Evolutionary conservation across 306 rosid species (phyloP), one percentile per base, ranked within the genome.

Genomic region (Abrus pulchellus): DNA sequence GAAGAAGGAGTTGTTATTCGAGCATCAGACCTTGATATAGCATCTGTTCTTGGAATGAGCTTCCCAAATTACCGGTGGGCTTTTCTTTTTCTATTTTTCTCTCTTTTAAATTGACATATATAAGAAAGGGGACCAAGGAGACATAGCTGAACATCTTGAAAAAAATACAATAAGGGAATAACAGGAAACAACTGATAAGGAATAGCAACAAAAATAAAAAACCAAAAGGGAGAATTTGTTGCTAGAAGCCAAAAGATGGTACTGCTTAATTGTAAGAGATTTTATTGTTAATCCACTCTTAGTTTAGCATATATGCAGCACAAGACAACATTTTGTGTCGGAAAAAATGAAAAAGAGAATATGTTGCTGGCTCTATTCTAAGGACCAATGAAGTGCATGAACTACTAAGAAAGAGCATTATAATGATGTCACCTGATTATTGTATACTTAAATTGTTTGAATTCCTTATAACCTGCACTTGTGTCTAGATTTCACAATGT

Each of bases 1-100:
- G 98, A 92, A 4, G 99, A 93, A 67, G 93, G 89, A 79, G 68
- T 96, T 66, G 96, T 90, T 68, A 84, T 92, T 57, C 94, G 97
- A 72, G 91, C 98, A 45, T 84, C 99, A 20, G 99, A 96, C 90
- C 97, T 96, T 41, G 93, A 96, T 86, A 80, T 93, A 64, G 93
- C 99, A 71, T 86, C 94, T 85, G 90, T 96, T 89, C 93, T 96
- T 50, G 99, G 98, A 83, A 96, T 96, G 99, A 93, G 99, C 86
- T 96, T 96, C 87, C 99, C 99, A 9, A 74, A 89, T 78, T 87
- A 87, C 71, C 88, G 97, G 99, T 93, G 52, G 36, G 91, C 34
- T 20, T 71, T 14, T 47, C 48, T 71, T 66, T 14, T 53, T 54
- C 8, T 32, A 36, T 4, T 20, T 30, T 65, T 30, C 44, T 6